Evolutionary conservation across 345 rosid species (phyloP).

Genomic region (Stellera chamaejasme): DNA sequence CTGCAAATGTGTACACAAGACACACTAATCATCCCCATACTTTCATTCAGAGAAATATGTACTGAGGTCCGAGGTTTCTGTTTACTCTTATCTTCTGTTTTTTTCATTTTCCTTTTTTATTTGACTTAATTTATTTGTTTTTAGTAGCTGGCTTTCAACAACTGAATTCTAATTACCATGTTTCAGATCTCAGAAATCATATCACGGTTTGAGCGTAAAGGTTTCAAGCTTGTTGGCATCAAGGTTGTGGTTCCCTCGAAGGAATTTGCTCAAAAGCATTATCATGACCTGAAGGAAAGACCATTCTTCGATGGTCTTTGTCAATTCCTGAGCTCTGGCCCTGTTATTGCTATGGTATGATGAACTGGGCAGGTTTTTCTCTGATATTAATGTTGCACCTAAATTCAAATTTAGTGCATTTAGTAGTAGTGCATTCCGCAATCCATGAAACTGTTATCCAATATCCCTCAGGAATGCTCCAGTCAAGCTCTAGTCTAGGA

Average conservation of each 20-base stretch:
- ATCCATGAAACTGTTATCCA: too few species aligned
- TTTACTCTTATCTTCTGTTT: neutral
- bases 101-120: neutral
- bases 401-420: too few species aligned
- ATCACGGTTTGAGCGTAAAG: constrained; percentile 93
- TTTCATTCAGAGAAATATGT: too few species aligned
- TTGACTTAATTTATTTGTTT: neutral
- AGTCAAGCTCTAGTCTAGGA: too few species aligned
- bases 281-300: constrained; percentile 88
- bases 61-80: too few species aligned
- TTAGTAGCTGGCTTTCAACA: neutral
- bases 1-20: too few species aligned
- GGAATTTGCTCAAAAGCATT: constrained; percentile 82
- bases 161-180: neutral
- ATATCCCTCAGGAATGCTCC: too few species aligned
- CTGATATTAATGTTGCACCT: too few species aligned
- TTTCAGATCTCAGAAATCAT: constrained; percentile 80
- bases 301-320: constrained; percentile 93
- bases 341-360: constrained; percentile 92
- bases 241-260: constrained; percentile 75
- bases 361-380: neutral
- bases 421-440: too few species aligned
- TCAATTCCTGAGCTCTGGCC: constrained; percentile 98
- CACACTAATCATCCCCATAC: too few species aligned
- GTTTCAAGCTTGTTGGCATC: constrained; percentile 93